Evolutionary conservation across 2,329 filamentous ascomycete species (phyloP), one percentile per base, ranked within the genome.

Genomic region (Trichoderma arundinaceum): DNA sequence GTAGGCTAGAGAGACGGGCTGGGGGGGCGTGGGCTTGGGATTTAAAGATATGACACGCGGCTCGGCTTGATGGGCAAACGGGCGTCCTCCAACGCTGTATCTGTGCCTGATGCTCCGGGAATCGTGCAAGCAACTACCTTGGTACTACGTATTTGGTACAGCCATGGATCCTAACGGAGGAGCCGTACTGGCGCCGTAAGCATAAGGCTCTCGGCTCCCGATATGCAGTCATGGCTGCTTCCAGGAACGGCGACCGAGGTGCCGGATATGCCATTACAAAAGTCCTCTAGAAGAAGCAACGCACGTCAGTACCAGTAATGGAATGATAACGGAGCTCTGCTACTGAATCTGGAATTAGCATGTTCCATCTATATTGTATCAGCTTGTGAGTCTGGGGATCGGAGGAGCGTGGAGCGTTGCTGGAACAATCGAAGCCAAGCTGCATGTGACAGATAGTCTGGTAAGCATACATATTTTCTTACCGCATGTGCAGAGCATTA

Each of bases 31-130:
- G 48, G 4, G 48, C 3, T 38, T 28, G 48, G 13, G 44, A 60
- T 60, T 51, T 60, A 60, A 60, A 38, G 19, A 60, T 60, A 51
- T 60, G 28, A 60, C 57, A 17, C 33, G 44, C 35, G 46, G 46
- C 33, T 49, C 13, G n/a, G 10, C 53, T 9, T n/a, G 8, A 53
- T 19, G 33, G 22, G 17, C 17, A 17, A 12, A 9, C 15, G 15
- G 17, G n/a, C 13, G 28, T 51, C 19, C 32, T 22, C 32, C 8
- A 59, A 38, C 22, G 44, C 44, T 28, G 44, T 53, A 43, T 7
- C 7, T 7, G 28, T 44, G 33, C n/a, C 32, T 53, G 32, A 17
- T 53, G 49, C 28, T 19, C 28, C 54, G 54, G n/a, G 38, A 57
- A 58, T 10, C 32, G n/a, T n/a, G 32, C 51, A 53, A 28, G 7